phyloP scores from a whole-genome alignment of 164 flowering plant species.

The Dillenia suffruticosa region DNA sequence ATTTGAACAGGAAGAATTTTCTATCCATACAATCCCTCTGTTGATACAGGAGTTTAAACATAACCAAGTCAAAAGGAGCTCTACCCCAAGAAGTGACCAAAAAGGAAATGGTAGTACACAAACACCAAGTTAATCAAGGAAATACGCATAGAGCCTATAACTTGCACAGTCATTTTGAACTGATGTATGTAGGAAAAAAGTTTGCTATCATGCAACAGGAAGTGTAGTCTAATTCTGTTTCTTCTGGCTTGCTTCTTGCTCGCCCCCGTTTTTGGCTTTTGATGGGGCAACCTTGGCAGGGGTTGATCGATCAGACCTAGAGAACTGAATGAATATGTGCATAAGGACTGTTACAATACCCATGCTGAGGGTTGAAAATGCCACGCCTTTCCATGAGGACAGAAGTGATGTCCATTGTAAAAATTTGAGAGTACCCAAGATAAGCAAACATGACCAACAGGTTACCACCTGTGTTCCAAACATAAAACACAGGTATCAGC shows the following conservation, averaged over 20 bases:
- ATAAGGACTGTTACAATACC: slow-evolving; percentile 45
- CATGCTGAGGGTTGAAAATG: slow-evolving; percentile 28
- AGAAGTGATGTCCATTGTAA: slow-evolving; percentile 43
- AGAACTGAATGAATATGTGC: slow-evolving; percentile 53
- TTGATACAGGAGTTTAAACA: too few relatives aligned
- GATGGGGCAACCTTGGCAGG: slow-evolving; percentile 38
- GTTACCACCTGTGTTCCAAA: slow-evolving; percentile 38
- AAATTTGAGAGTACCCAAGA: slow-evolving; percentile 38
- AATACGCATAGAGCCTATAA: too few relatives aligned
- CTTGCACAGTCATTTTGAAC: too few relatives aligned
- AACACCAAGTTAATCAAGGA: too few relatives aligned
- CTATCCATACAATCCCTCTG: too few relatives aligned
- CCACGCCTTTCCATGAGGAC: slow-evolving; percentile 56
- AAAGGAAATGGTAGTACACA: too few relatives aligned
- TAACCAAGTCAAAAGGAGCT: too few relatives aligned
- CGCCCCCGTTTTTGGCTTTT: slow-evolving; percentile 19
- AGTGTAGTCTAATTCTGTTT: slow-evolving; percentile 13
- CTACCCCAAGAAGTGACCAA: too few relatives aligned
- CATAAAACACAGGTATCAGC: too few relatives aligned
- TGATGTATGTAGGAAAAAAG: too few relatives aligned
- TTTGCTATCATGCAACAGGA: too few relatives aligned
- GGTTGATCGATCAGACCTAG: slow-evolving; percentile 61
- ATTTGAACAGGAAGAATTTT: too few relatives aligned
- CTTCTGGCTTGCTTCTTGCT: slow-evolving; percentile 5
- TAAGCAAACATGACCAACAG: slow-evolving; percentile 43